Percentiles rank a stretch among this genome's conserved stretches.
Evolutionary conservation across 805 yeast genomes (phyloP).

Genomic region (Ogataea kodamae): DNA sequence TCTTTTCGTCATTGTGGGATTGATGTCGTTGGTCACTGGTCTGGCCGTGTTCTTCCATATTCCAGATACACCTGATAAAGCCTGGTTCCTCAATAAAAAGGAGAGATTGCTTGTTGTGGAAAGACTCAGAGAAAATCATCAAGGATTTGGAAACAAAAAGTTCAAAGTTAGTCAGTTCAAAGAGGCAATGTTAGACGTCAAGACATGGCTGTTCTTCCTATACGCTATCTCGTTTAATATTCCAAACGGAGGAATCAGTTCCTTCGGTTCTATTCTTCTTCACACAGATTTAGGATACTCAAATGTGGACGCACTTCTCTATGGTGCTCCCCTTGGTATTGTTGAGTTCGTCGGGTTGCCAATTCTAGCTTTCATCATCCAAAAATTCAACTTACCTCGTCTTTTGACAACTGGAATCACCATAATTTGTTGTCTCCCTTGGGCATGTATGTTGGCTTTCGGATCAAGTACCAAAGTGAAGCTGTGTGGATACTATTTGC

Average conservation of each 20-base stretch:
- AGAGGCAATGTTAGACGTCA: slow-evolving; percentile 30
- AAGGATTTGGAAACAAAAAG: slow-evolving; percentile 28
- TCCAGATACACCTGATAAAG: slow-evolving; percentile 51
- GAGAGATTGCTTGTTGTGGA: slow-evolving; percentile 37
- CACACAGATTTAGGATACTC: slow-evolving; percentile 34
- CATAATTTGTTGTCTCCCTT: slow-evolving; percentile 21
- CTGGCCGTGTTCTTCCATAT: slow-evolving; percentile 44
- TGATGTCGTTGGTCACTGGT: slow-evolving; percentile 52
- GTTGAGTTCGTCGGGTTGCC: slow-evolving; percentile 34
- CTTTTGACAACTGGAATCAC: slow-evolving; percentile 30
- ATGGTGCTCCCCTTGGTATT: slow-evolving; percentile 37
- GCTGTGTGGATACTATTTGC: slow-evolving; percentile 29
- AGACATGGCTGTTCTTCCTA: slow-evolving; percentile 45
- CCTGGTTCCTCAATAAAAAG: slow-evolving; percentile 37
- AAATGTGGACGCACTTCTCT: slow-evolving; percentile 26
- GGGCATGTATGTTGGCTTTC: slow-evolving; percentile 32
- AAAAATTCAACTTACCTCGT: slow-evolving; percentile 27
- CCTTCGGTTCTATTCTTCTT: slow-evolving; percentile 43
- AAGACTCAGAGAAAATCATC: slow-evolving; percentile 21
- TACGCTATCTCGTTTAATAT: slow-evolving; percentile 40
- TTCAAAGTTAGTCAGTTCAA: slow-evolving; percentile 29
- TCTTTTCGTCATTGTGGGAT: slow-evolving; percentile 59
- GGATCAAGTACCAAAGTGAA: slow-evolving; percentile 16
- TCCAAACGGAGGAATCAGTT: slow-evolving; percentile 54
- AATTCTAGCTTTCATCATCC: slow-evolving; percentile 17